phyloP scores from a whole-genome alignment of 2,329 filamentous ascomycete species.

The Amauroascus niger region DNA sequence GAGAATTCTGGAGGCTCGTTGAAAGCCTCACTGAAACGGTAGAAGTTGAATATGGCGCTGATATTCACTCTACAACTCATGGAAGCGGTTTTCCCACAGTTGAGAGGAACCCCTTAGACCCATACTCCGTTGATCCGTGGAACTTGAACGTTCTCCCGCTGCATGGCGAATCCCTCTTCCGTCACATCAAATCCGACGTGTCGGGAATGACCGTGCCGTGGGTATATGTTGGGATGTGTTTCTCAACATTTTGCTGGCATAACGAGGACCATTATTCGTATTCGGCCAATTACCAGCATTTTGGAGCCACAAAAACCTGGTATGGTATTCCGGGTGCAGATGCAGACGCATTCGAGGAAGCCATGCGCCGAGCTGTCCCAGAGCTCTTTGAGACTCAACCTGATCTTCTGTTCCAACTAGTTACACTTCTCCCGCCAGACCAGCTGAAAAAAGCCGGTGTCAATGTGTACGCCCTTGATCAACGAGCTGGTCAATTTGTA shows the following conservation, averaged over 20 bases:
- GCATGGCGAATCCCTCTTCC: conserved; percentile 82
- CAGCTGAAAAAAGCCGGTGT: conserved; percentile 89
- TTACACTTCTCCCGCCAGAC: conserved; percentile 89
- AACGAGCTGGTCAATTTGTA: conserved; percentile 89
- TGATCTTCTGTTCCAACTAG: conserved; percentile 89
- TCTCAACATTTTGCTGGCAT: conserved; percentile 99
- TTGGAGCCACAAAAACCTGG: conserved; percentile 97
- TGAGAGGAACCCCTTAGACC: conserved; percentile 77
- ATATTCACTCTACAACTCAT: conserved; percentile 96
- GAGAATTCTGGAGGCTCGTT: conserved; percentile 92
- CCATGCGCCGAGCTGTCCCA: conserved; percentile 89
- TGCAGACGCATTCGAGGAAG: conserved; percentile 85
- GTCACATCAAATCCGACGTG: conserved; percentile 95
- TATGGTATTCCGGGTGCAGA: conserved; percentile 94
- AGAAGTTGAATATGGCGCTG: conserved; percentile 94
- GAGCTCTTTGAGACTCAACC: conserved; percentile 96
- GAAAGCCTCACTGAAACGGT: conserved; percentile 91
- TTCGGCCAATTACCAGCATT: conserved; percentile 96
- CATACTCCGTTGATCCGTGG: conserved; percentile 85
- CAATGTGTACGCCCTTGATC: conserved; percentile 86
- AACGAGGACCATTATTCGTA: conserved; percentile 98
- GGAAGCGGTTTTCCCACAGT: conserved; percentile 94
- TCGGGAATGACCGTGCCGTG: conserved; percentile 99
- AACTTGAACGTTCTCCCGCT: conserved; percentile 90
- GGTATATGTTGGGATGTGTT: conserved; percentile 99